phyloP scores from a whole-genome alignment of 768 basidiomycete species.

The Omphalotus guepiniiformis region DNA sequence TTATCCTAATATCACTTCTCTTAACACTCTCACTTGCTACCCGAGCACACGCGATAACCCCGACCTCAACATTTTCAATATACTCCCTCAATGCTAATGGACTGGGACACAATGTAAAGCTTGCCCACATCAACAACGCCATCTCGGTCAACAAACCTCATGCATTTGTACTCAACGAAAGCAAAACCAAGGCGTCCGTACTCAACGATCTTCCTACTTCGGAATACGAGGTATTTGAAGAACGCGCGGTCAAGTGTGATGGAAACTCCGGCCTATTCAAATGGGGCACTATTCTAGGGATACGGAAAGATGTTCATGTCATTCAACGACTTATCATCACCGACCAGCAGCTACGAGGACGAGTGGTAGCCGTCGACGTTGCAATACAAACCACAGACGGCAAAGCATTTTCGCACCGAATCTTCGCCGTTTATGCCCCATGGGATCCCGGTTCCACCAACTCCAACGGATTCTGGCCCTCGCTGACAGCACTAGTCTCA shows the following conservation, averaged over 20 bases:
- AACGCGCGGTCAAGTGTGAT: not conserved
- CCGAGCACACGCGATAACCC: no score
- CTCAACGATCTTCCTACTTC: not conserved
- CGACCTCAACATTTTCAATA: not conserved
- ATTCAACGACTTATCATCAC: not conserved
- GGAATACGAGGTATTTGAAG: slow-evolving; percentile 1
- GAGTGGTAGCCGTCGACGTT: slow-evolving; percentile 18
- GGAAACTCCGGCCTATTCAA: not conserved
- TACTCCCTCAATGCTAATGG: slow-evolving; percentile 6
- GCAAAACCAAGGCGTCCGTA: not conserved
- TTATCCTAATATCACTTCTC: no score
- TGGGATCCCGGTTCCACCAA: slow-evolving; percentile 21
- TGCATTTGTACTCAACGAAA: slow-evolving; percentile 1
- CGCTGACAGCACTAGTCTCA: slow-evolving; percentile 6
- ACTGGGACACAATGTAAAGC: not conserved
- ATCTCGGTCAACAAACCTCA: not conserved
- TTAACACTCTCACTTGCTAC: no score
- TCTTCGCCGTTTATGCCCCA: slow-evolving; percentile 23
- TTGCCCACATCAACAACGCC: not conserved
- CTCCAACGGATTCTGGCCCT: slow-evolving; percentile 11
- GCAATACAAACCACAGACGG: slow-evolving; percentile 12
- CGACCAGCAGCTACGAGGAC: slow-evolving; percentile 14
- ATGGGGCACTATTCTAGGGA: slow-evolving; percentile 14
- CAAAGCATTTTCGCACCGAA: slow-evolving; percentile 14
- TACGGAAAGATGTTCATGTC: slow-evolving; percentile 7